A percentile compares a stretch with the other conserved stretches of the same genome.
Evolutionary conservation across 2,329 filamentous ascomycete species (phyloP).

Genomic region (Mariannaea sp.): DNA sequence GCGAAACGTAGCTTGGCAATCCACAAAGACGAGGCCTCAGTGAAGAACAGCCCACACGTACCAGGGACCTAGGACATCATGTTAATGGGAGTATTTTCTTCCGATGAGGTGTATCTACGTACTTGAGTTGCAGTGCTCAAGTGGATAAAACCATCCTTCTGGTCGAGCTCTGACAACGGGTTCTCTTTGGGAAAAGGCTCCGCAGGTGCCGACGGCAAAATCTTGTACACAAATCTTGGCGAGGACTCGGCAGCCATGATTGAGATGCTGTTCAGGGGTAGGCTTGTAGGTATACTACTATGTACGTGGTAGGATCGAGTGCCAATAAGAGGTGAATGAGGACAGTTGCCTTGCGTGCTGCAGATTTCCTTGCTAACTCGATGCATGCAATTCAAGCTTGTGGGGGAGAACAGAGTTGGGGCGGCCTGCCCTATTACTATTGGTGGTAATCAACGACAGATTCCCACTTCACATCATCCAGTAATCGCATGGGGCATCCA

Average conservation of each 20-base stretch:
- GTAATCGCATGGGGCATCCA: neutral
- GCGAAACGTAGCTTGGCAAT: slow-evolving; percentile 59
- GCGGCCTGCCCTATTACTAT: slow-evolving; percentile 3
- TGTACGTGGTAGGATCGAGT: neutral
- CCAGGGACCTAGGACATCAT: slow-evolving; percentile 46
- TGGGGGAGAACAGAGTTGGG: neutral
- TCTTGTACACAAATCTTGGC: slow-evolving; percentile 63
- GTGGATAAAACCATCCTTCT: slow-evolving; percentile 65
- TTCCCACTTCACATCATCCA: slow-evolving; percentile 4
- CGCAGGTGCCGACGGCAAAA: slow-evolving; percentile 57
- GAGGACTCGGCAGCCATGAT: slow-evolving; percentile 41
- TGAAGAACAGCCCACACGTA: slow-evolving; percentile 53
- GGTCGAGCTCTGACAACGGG: slow-evolving; percentile 63
- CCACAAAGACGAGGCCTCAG: slow-evolving; percentile 47
- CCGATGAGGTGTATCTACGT: slow-evolving; percentile 2
- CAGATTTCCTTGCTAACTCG: slow-evolving; percentile 7
- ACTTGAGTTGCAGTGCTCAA: slow-evolving; percentile 62
- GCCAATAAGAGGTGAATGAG: neutral
- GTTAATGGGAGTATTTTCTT: neutral
- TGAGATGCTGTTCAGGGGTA: neutral
- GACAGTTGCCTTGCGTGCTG: slow-evolving; percentile 1
- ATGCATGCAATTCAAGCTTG: slow-evolving; percentile 16
- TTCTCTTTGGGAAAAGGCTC: slow-evolving; percentile 58
- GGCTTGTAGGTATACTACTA: neutral
- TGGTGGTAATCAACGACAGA: slow-evolving; percentile 1